Evolutionary conservation across 371 early-diverging fungal species (phyloP).

Genomic region (Capniomyces stellatus): DNA sequence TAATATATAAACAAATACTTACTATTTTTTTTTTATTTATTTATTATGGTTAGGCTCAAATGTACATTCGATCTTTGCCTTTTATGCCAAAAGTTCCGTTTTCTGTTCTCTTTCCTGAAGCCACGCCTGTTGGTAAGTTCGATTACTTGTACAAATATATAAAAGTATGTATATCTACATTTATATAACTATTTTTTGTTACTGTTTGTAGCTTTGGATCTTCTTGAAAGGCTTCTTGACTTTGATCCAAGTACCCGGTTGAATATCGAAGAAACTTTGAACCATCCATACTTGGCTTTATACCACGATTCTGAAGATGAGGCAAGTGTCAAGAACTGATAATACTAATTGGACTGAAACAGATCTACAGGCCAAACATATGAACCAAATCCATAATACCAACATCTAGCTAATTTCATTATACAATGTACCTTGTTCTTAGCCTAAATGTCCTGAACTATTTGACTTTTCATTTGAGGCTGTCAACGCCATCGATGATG

Average conservation of each 20-base stretch:
- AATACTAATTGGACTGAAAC: too few relatives aligned
- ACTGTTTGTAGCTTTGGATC: conserved; percentile 42
- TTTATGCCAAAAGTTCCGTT: conserved; percentile 78
- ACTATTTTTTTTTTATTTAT: background rate
- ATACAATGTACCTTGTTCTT: background rate
- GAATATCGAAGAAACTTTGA: conserved; percentile 80
- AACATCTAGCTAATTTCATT: conserved; percentile 38
- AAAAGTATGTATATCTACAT: background rate
- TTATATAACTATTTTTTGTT: background rate
- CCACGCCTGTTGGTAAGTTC: conserved; percentile 29
- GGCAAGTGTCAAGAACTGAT: conserved; percentile 53
- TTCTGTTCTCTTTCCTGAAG: conserved; percentile 56
- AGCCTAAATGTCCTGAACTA: conserved; percentile 38
- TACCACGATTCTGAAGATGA: conserved; percentile 75
- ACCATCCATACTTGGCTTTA: conserved; percentile 74
- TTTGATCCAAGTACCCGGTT: conserved; percentile 90
- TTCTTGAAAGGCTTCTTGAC: conserved; percentile 79
- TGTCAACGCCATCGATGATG: conserved; percentile 64
- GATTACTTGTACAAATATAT: background rate
- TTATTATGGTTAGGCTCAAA: conserved; percentile 51
- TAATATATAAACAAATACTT: background rate
- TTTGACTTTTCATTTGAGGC: conserved; percentile 92
- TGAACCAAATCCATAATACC: too few relatives aligned
- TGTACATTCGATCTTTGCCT: conserved; percentile 83
- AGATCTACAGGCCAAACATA: conserved; percentile 62